Evolutionary conservation across 148 eudicot genomes (phyloP), one percentile per base, ranked within the genome.

Genomic region (Persicaria maculosa): DNA sequence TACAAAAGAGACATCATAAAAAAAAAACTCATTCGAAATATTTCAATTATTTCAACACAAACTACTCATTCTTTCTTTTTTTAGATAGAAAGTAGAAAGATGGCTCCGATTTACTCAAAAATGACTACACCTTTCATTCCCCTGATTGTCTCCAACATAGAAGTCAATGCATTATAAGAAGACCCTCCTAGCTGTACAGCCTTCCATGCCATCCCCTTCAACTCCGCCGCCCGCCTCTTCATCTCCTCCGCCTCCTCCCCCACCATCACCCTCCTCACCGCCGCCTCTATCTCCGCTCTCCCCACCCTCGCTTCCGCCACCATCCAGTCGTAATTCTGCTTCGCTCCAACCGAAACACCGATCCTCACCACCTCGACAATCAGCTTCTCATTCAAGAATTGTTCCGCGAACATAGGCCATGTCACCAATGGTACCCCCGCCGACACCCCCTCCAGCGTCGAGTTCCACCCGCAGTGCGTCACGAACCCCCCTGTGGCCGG

Each of bases 391-490:
- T 84, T 84, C 57, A 78, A 72, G 2, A 44, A 31, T 65, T 84
- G 86, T 50, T 84, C 86, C 0, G 84, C 82, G 0, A 65, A 76
- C 76, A 81, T 75, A 0, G 86, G 80, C 84, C 86, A 84, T 4
- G 72, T 71, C 72, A 84, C 25, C 16, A 81, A 14, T 0, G 86
- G 84, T 72, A 52, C 5, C 72, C 88, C 83, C n/a, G 80, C 77
- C 0, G 83, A 31, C 31, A 85, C 72, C 31, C 72, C 85, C 73
- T 82, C 88, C 6, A 82, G 43, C 6, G 75, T 82, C 14, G 88
- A 85, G 81, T 85, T 85, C 85, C 83, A 85, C 2, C 88, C 88
- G 64, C 87, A 84, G 12, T 84, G 87, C 36, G 87, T 84, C 76
- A 81, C 50, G 46, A 81, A 81, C 7, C 74, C 85, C 15, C 85